These are phyloP conservation scores for Botryotinia narcissicola DNA, from an alignment of 2,329 filamentous ascomycete species.

Conservation along the genomic window DNA sequence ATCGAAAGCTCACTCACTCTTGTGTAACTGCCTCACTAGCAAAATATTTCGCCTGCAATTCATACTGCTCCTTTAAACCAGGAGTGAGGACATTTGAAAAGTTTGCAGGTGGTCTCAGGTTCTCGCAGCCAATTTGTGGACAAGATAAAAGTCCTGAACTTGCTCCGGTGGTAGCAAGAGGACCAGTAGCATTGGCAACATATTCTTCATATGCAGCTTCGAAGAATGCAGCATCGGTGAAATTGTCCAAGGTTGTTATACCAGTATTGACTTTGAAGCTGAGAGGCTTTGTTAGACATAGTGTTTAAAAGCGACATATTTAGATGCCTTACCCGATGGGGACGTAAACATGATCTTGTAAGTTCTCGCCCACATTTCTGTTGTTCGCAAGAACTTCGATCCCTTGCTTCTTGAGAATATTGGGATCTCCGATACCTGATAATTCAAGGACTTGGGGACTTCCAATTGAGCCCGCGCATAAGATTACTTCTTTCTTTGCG, in stretches of 20 bases:
- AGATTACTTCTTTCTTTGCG: slow-evolving; percentile 34
- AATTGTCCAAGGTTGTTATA: neutral
- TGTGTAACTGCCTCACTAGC: neutral
- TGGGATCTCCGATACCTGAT: slow-evolving; percentile 35
- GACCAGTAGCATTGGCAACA: neutral
- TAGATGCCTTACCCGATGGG: neutral
- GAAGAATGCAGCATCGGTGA: neutral
- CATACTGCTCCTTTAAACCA: slow-evolving; percentile 2
- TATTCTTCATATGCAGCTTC: slow-evolving; percentile 11
- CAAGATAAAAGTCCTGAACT: slow-evolving; percentile 7
- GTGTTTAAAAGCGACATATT: too few species aligned
- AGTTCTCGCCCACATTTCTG: slow-evolving; percentile 28
- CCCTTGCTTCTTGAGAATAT: slow-evolving; percentile 23
- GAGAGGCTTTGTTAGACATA: neutral
- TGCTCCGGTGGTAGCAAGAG: neutral
- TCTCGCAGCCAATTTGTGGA: neutral
- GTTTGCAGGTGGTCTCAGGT: neutral
- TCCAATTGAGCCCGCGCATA: slow-evolving; percentile 31
- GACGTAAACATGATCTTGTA: slow-evolving; percentile 13
- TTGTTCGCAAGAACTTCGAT: slow-evolving; percentile 27
- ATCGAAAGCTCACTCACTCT: neutral
- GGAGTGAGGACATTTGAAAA: neutral
- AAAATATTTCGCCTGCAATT: neutral
- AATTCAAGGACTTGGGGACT: slow-evolving; percentile 39
- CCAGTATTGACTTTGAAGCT: slow-evolving; percentile 3